Evolutionary conservation across 129 eudicot genomes (phyloP).

Genomic region (Flaveria linearis): DNA sequence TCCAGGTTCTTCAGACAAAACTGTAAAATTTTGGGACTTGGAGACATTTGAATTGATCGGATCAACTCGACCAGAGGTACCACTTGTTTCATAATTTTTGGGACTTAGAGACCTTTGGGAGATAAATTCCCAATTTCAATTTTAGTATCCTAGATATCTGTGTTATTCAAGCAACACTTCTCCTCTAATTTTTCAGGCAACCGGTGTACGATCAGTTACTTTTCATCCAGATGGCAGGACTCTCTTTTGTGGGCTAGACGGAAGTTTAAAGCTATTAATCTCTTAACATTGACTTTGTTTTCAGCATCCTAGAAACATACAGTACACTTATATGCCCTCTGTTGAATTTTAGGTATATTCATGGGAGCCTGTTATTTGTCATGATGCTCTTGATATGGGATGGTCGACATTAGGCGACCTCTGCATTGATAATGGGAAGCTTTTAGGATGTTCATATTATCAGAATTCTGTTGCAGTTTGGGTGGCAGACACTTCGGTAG

Average conservation of each 20-base stretch:
- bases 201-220: conserved; percentile 80
- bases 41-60: conserved; percentile 99
- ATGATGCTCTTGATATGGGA: conserved; percentile 87
- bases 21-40: conserved; percentile 94
- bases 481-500: conserved; percentile 87
- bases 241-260: conserved; percentile 84
- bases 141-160: not conserved
- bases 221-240: conserved; percentile 95
- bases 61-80: conserved; percentile 94
- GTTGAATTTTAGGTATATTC: conserved; percentile 68
- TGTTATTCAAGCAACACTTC: not conserved
- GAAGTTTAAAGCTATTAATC: conserved; percentile 65
- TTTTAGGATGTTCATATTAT: conserved; percentile 86
- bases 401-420: conserved; percentile 95
- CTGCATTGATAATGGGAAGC: conserved; percentile 76
- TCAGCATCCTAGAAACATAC: conserved; percentile 11
- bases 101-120: not conserved
- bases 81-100: conserved; percentile 3
- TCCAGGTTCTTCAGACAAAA: conserved; percentile 96
- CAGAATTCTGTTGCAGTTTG: conserved; percentile 88
- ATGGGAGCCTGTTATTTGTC: conserved; percentile 98
- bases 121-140: not conserved
- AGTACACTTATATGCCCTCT: conserved; percentile 16
- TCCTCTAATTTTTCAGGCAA: conserved; percentile 43
- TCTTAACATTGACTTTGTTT: conserved; percentile 1